These are phyloP conservation scores for Colletotrichum scovillei DNA, from an alignment of 2,329 filamentous ascomycete species.

Conservation along the genomic window DNA sequence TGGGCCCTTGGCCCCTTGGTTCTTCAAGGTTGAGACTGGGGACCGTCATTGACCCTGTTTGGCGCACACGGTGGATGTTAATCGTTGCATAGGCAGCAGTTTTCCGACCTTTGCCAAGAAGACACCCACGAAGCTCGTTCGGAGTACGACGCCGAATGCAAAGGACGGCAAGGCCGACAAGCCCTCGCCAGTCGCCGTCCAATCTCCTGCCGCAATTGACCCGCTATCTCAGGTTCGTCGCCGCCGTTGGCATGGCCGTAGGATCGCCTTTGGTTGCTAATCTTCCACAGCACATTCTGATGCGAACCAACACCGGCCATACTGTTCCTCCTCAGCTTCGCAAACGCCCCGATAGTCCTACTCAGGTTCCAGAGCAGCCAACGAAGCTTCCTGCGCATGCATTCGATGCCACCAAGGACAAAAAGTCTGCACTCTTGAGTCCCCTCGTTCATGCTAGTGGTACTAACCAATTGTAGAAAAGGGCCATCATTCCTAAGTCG, in stretches of 20 bases:
- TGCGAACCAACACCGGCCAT: conserved; percentile 73
- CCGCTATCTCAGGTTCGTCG: conserved; percentile 44
- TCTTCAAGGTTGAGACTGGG: background rate
- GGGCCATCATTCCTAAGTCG: conserved; percentile 91
- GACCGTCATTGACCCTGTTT: conserved; percentile 2
- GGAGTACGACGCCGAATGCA: conserved; percentile 31
- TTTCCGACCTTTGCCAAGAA: conserved; percentile 34
- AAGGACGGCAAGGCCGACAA: conserved; percentile 35
- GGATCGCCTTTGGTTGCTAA: conserved; percentile 8
- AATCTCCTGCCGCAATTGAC: conserved; percentile 40
- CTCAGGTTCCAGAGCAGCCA: conserved; percentile 52
- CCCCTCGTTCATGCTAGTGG: background rate
- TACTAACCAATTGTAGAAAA: conserved; percentile 67
- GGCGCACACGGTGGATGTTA: conserved; percentile 22
- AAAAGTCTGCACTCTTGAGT: conserved; percentile 64
- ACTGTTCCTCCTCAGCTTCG: conserved; percentile 68
- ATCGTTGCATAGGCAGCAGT: conserved; percentile 25
- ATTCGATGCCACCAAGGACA: conserved; percentile 67
- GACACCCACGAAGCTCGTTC: conserved; percentile 33
- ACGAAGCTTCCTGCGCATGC: conserved; percentile 49
- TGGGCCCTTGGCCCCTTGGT: background rate
- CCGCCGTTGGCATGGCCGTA: background rate
- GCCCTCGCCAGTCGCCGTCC: conserved; percentile 31
- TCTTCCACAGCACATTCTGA: conserved; percentile 66
- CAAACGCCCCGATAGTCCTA: conserved; percentile 63